phyloP scores from a whole-genome alignment of 306 rosid species.

The Arachis hypogaea region DNA sequence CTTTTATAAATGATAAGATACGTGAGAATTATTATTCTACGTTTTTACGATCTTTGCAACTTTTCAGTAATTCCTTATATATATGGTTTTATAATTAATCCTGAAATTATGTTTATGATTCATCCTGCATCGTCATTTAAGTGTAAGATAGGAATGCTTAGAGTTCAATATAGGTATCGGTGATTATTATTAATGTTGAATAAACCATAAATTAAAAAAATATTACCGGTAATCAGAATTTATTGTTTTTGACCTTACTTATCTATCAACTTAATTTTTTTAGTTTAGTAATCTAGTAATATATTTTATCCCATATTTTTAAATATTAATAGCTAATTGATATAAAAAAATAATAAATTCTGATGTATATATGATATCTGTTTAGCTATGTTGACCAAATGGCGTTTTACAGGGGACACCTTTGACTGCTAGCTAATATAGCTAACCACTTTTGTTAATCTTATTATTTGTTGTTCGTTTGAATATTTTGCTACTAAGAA shows the following conservation, averaged over 20 bases:
- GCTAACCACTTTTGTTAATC: background rate
- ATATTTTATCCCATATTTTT: too few relatives aligned
- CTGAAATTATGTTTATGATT: constrained; percentile 13
- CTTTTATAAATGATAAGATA: background rate
- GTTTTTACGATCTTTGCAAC: background rate
- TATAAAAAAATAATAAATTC: too few relatives aligned
- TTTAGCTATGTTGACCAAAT: constrained; percentile 32
- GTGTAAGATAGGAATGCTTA: background rate
- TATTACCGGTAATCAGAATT: too few relatives aligned
- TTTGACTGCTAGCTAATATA: constrained; percentile 30
- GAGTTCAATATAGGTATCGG: background rate
- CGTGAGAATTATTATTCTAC: background rate
- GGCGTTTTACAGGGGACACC: constrained; percentile 28
- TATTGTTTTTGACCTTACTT: too few relatives aligned
- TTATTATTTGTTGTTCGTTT: too few relatives aligned
- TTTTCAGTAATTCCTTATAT: background rate
- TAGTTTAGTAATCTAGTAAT: too few relatives aligned
- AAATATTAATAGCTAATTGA: too few relatives aligned
- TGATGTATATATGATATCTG: too few relatives aligned
- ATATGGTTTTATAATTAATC: background rate
- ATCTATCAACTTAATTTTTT: too few relatives aligned
- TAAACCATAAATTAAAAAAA: too few relatives aligned
- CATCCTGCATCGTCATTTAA: background rate
- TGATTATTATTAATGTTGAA: too few relatives aligned
- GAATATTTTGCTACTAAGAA: background rate